Percentiles rank a stretch among this genome's conserved stretches.
Evolutionary conservation across 768 basidiomycete species (phyloP).

Genomic region (Brasilioporus rufonigricans): DNA sequence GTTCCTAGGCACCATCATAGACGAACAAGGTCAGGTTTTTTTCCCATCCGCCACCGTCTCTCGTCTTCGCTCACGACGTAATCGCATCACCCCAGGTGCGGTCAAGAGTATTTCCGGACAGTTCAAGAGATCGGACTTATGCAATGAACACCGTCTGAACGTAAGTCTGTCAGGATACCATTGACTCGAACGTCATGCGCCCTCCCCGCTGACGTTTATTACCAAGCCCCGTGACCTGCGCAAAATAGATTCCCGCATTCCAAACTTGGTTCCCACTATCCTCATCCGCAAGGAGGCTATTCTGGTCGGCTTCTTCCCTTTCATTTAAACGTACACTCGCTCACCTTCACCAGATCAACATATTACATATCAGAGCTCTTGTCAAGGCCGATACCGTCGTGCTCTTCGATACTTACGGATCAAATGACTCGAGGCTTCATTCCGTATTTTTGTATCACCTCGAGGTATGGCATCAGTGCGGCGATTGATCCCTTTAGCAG

Average conservation of each 20-base stretch:
- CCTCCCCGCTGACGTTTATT: constrained; percentile 24
- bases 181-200: constrained; percentile 16
- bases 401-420: constrained; percentile 90
- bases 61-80: constrained; percentile 23
- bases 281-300: constrained; percentile 85
- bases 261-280: constrained; percentile 93
- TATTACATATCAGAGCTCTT: constrained; percentile 91
- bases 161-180: constrained; percentile 47
- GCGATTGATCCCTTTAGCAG: constrained; percentile 4
- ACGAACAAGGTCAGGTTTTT: constrained; percentile 65
- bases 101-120: constrained; percentile 87
- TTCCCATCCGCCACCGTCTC: constrained; percentile 7
- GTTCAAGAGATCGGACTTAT: constrained; percentile 89
- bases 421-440: constrained; percentile 80
- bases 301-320: constrained; percentile 52
- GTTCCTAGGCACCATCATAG: constrained; percentile 76
- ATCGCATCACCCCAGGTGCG: constrained; percentile 51
- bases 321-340: constrained; percentile 6
- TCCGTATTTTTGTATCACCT: constrained; percentile 87
- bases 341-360: constrained; percentile 63
- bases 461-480: constrained; percentile 49
- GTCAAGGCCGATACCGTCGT: constrained; percentile 92
- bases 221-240: constrained; percentile 88
- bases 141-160: constrained; percentile 83
- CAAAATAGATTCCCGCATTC: constrained; percentile 92